These are phyloP conservation scores for Sporothrix humicola DNA, from an alignment of 2,329 filamentous ascomycete species.

Conservation along the genomic window DNA sequence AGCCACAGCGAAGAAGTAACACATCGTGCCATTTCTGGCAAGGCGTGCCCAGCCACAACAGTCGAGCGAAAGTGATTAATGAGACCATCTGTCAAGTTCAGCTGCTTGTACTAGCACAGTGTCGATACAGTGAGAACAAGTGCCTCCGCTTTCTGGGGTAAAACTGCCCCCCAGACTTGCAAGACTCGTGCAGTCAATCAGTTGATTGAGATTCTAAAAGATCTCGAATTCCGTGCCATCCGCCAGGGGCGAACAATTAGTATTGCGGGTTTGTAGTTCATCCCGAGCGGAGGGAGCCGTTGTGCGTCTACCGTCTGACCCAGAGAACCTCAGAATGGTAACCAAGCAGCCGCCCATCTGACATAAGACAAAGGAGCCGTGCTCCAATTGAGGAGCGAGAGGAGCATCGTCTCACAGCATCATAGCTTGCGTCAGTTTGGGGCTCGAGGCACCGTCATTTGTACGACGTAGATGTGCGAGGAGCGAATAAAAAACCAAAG, in stretches of 20 bases:
- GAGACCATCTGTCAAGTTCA: background rate
- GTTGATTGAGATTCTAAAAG: background rate
- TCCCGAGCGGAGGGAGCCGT: background rate
- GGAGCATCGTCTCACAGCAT: background rate
- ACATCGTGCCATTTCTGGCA: slow-evolving; percentile 13
- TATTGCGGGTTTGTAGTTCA: background rate
- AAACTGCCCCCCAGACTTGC: background rate
- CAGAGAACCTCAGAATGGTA: background rate
- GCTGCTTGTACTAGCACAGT: slow-evolving; percentile 24
- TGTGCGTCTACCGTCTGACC: background rate
- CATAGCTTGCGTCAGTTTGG: no score
- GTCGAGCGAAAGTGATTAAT: background rate
- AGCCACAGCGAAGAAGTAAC: background rate
- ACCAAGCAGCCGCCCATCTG: background rate
- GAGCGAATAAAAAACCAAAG: no score
- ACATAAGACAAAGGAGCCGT: no score
- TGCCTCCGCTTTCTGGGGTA: slow-evolving; percentile 4
- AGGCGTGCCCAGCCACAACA: background rate
- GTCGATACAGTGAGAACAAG: background rate
- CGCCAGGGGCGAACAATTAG: no score
- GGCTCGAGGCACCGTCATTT: no score
- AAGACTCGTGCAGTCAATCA: background rate
- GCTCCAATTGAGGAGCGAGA: background rate
- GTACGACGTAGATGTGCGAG: no score
- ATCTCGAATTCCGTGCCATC: background rate